Evolutionary conservation across 345 rosid genomes (phyloP).

Genomic region (Populus tremula): DNA sequence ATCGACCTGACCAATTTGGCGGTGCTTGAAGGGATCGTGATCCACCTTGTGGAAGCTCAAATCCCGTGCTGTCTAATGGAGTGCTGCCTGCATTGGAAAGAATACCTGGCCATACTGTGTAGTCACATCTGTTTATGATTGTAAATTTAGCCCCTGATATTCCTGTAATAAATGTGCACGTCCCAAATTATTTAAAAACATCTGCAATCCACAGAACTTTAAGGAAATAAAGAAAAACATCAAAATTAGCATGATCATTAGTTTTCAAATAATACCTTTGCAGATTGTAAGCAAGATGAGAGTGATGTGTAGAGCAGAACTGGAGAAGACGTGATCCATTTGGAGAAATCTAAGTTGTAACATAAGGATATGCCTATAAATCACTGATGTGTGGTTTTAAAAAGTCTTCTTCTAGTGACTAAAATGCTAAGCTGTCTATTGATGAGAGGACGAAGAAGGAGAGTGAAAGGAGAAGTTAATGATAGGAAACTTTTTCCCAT

Average conservation of each 20-base stretch:
- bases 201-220: background rate
- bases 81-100: conserved; percentile 29
- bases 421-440: background rate
- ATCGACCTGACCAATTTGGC: conserved; percentile 32
- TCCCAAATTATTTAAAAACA: background rate
- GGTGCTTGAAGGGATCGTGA: conserved; percentile 25
- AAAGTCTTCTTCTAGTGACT: background rate
- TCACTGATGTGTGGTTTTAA: background rate
- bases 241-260: background rate
- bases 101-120: conserved; percentile 34
- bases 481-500: background rate
- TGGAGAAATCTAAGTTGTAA: background rate
- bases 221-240: background rate
- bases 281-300: conserved; percentile 30
- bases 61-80: conserved; percentile 25
- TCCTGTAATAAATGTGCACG: background rate
- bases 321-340: conserved; percentile 27
- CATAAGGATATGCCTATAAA: background rate
- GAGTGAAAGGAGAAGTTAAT: background rate
- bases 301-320: conserved; percentile 13
- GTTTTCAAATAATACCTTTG: conserved; percentile 30
- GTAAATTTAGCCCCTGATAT: conserved; percentile 23
- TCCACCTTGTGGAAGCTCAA: conserved; percentile 23
- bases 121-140: conserved; percentile 23
- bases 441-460: background rate